A percentile compares a stretch with the other conserved stretches of the same genome.
Evolutionary conservation across 306 rosid species (phyloP).

Genomic region (Cotoneaster glaucophyllus): DNA sequence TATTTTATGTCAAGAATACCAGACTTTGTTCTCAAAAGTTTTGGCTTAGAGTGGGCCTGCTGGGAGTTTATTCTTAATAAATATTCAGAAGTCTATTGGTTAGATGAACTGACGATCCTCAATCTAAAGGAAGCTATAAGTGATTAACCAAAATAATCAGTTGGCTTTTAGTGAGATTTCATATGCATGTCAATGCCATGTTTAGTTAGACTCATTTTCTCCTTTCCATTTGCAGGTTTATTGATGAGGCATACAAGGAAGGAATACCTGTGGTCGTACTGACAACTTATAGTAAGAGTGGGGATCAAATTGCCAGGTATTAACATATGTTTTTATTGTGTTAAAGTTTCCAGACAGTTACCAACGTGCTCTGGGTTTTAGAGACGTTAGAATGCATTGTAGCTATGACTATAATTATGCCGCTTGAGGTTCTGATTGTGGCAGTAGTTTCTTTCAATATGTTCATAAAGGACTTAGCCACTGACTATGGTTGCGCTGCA

Average conservation of each 20-base stretch:
- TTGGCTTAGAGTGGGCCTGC: not conserved
- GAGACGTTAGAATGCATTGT: not conserved
- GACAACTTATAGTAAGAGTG: constrained; percentile 66
- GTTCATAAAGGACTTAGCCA: not conserved
- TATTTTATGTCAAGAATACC: not conserved
- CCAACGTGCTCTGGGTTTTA: not conserved
- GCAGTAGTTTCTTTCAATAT: not conserved
- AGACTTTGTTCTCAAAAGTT: not conserved
- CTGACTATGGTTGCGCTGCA: too few relatives aligned
- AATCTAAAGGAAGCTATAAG: not conserved
- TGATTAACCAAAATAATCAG: not conserved
- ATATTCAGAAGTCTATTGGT: not conserved
- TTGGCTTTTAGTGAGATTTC: not conserved
- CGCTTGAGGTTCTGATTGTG: not conserved
- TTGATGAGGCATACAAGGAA: constrained; percentile 62
- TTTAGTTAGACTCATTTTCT: constrained; percentile 1
- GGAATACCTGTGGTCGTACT: constrained; percentile 67
- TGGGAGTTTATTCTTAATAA: not conserved
- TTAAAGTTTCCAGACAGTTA: not conserved
- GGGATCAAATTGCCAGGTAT: constrained; percentile 66
- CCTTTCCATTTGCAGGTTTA: constrained; percentile 55
- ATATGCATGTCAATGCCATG: not conserved
- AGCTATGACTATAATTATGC: too few relatives aligned
- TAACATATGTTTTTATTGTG: not conserved
- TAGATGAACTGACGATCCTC: not conserved